Evolutionary conservation across 2,329 filamentous ascomycete genomes (phyloP), one percentile per base, ranked within the genome.

Genomic region (Dothistroma pini): DNA sequence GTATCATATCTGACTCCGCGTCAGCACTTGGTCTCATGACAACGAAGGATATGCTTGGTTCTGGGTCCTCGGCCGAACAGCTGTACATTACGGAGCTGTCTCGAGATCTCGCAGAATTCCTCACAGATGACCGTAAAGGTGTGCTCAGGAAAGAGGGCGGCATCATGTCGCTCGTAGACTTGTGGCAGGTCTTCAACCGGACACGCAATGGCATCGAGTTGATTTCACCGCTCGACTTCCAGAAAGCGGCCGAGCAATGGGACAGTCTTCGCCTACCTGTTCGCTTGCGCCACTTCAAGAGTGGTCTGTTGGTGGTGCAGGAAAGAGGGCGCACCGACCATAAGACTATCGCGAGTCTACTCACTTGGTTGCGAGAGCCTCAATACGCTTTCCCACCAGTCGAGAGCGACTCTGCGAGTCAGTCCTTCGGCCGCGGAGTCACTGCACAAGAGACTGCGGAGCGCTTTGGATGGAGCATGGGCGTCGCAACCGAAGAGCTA

Each of bases 171-270:
- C 81, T 97, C 0, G 91, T 96, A 12, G 93, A 97, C 72, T 81
- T 96, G 0, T 97, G 92, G 92, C 91, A 92, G 31, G 86, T 96
- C 66, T 97, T 97, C 80, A 99, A 99, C 75, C 86, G 93, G 35
- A 91, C 90, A 32, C 86, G 93, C 57, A 93, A 93, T 56, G 95
- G 93, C 8, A 93, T 99, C 16, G 95, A 99, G 75, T 84, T 99
- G 16, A 90, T 97, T 55, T 96, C 91, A 66, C 95, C 95, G 0
- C 81, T 86, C 19, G 95, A 99, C 71, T 96, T 99, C 69, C 89
- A 95, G 71, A 93, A 93, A 72, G 95, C 95, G 1, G 91, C 91
- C 0, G 83, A 86, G 44, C 80, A 96, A 69, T 99, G 95, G 91
- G 92, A 96, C 71, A 89, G 86, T 64, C 80, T 99, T 19, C 89